phyloP scores from a whole-genome alignment of 805 yeast species.

The Pichia californica region DNA sequence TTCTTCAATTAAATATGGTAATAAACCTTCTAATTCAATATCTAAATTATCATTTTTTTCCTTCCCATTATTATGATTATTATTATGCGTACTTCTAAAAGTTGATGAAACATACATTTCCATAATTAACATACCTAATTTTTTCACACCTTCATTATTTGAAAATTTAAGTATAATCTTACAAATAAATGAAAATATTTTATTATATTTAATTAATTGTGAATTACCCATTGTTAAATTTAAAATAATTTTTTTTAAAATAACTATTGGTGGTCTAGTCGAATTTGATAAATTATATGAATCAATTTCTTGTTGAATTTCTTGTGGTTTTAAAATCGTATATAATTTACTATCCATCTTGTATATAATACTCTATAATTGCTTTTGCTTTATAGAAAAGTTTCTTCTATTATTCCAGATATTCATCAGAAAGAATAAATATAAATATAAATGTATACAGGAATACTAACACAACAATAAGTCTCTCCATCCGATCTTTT shows the following conservation, averaged over 20 bases:
- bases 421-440: too few species aligned
- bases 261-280: slow-evolving; percentile 28
- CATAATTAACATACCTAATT: slow-evolving; percentile 64
- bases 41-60: neutral
- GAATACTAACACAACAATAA: too few species aligned
- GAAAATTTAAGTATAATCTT: slow-evolving; percentile 35
- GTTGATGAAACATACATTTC: slow-evolving; percentile 35
- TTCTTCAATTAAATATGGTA: neutral
- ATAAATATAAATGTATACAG: too few species aligned
- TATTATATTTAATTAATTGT: slow-evolving; percentile 47
- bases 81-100: neutral
- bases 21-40: neutral
- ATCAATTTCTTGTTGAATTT: slow-evolving; percentile 26
- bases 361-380: too few species aligned
- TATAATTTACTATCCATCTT: slow-evolving; percentile 22
- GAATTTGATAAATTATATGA: slow-evolving; percentile 12
- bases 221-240: slow-evolving; percentile 77
- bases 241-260: slow-evolving; percentile 69
- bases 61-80: neutral
- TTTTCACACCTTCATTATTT: slow-evolving; percentile 58
- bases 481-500: too few species aligned
- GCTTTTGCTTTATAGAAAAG: too few species aligned
- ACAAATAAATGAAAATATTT: slow-evolving; percentile 58
- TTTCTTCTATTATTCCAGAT: too few species aligned
- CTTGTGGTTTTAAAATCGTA: slow-evolving; percentile 16